phyloP scores from a whole-genome alignment of 768 basidiomycete species.

The Sporobolomyces phaffii region DNA sequence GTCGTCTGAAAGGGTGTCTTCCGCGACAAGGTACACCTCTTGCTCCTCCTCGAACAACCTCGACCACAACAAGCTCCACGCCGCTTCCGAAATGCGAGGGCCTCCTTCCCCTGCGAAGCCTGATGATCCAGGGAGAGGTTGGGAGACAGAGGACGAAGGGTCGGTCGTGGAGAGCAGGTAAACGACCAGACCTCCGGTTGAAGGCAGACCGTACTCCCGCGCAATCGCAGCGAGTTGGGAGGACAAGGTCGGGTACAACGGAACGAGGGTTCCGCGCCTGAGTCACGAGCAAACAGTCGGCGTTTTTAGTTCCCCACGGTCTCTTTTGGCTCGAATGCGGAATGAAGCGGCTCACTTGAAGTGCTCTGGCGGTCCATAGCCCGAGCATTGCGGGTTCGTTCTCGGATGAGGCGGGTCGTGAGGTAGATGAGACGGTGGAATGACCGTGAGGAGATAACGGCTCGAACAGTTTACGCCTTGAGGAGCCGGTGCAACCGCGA shows the following conservation, averaged over 20 bases:
- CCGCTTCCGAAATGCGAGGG: slow-evolving; percentile 75
- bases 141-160: slow-evolving; percentile 31
- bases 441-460: slow-evolving; percentile 71
- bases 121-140: slow-evolving; percentile 44
- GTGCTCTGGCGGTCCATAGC: slow-evolving; percentile 44
- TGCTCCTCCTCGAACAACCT: slow-evolving; percentile 38
- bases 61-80: slow-evolving; percentile 80
- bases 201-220: slow-evolving; percentile 85
- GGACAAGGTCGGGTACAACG: slow-evolving; percentile 74
- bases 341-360: slow-evolving; percentile 48
- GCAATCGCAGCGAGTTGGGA: slow-evolving; percentile 81
- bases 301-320: too few relatives aligned
- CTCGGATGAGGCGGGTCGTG: slow-evolving; percentile 51
- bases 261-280: slow-evolving; percentile 76
- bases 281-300: too few relatives aligned
- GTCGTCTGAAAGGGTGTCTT: slow-evolving; percentile 10
- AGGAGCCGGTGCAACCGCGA: background rate
- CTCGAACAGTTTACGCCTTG: slow-evolving; percentile 41
- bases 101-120: slow-evolving; percentile 52
- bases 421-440: slow-evolving; percentile 68
- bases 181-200: slow-evolving; percentile 70
- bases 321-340: too few relatives aligned
- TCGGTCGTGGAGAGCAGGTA: slow-evolving; percentile 60
- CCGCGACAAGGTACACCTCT: slow-evolving; percentile 15
- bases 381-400: slow-evolving; percentile 49